Conservation (phyloP, 148 eudicot species). For the Arbutus unedo region DNA sequence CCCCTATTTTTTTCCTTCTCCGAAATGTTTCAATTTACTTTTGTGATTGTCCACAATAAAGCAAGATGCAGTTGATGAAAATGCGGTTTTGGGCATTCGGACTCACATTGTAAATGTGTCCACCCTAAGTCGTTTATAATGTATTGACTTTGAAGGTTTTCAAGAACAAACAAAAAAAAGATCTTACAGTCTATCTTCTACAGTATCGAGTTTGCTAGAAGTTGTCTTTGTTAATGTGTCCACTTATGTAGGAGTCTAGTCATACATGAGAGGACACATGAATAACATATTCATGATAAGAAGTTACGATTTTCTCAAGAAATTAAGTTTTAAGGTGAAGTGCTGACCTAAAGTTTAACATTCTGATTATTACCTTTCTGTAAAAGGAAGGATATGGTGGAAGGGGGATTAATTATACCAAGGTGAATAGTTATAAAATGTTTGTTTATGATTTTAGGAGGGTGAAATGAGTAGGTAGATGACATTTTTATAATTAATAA, state of each 20-base stretch:
- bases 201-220: conserved; percentile 4
- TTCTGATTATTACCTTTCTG: neutral
- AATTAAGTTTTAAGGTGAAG: neutral
- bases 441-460: too few species aligned
- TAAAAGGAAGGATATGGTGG: too few species aligned
- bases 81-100: neutral
- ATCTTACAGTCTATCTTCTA: neutral
- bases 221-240: neutral
- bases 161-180: too few species aligned
- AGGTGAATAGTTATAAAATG: too few species aligned
- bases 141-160: neutral
- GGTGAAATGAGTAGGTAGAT: too few species aligned
- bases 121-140: neutral
- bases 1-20: neutral
- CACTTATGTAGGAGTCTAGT: neutral
- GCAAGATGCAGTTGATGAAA: conserved; percentile 6
- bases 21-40: conserved; percentile 1
- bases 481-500: too few species aligned
- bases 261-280: neutral
- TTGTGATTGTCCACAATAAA: conserved; percentile 1
- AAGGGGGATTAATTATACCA: too few species aligned
- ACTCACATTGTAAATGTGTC: neutral
- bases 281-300: neutral
- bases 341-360: neutral
- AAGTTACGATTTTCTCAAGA: neutral